Evolutionary conservation across 1,284 basidiomycete genomes (phyloP).

Genomic region (Spongiforma sp.): DNA sequence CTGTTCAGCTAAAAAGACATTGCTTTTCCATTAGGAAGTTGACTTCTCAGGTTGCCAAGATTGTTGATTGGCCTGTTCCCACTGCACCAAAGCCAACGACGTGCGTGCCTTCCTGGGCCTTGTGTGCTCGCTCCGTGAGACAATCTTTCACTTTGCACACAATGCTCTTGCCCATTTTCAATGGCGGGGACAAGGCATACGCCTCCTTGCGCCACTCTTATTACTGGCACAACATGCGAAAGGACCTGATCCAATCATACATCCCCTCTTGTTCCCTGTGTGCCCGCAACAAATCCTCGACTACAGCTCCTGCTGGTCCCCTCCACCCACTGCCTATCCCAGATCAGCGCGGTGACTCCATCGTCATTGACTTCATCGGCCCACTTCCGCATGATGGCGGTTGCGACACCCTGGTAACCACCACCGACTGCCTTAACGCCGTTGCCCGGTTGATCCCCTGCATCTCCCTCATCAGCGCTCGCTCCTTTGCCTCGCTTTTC

Average conservation of each 20-base stretch:
- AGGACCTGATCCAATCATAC: neutral
- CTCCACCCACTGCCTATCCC: neutral
- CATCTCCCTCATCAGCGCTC: slow-evolving; percentile 33
- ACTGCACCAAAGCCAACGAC: slow-evolving; percentile 25
- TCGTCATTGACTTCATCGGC: slow-evolving; percentile 39
- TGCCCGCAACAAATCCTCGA: neutral
- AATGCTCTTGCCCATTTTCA: neutral
- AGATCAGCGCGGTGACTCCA: neutral
- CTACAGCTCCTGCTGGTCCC: neutral
- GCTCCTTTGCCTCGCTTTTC: slow-evolving; percentile 25
- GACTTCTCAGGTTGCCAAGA: neutral
- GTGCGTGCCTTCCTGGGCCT: slow-evolving; percentile 44
- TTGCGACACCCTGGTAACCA: slow-evolving; percentile 41
- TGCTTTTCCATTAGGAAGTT: neutral
- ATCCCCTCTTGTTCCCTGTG: neutral
- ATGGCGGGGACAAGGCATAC: neutral
- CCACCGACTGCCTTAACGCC: slow-evolving; percentile 45
- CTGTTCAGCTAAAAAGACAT: neutral
- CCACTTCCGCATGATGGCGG: slow-evolving; percentile 36
- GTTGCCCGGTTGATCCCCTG: slow-evolving; percentile 41
- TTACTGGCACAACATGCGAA: neutral
- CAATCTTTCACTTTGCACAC: neutral
- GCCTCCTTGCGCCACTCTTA: neutral
- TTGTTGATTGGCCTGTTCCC: slow-evolving; percentile 41
- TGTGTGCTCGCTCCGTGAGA: slow-evolving; percentile 26